A percentile compares a stretch with the other conserved stretches of the same genome.
phyloP scores from a whole-genome alignment of 768 basidiomycete species.

The Pholiota molesta region DNA sequence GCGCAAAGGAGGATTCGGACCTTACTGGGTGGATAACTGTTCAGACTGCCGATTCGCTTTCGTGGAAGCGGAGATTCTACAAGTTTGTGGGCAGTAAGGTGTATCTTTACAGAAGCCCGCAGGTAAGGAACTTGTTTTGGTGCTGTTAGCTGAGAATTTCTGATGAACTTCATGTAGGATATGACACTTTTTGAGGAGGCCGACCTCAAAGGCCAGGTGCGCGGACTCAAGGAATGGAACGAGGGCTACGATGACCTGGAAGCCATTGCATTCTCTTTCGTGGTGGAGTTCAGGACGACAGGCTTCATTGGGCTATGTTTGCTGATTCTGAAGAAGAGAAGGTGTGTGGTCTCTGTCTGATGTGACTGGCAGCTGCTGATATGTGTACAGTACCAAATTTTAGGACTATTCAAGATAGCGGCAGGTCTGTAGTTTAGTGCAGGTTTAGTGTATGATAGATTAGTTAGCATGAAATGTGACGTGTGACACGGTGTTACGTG shows the following conservation, averaged over 20 bases:
- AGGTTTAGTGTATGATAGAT: slow-evolving; percentile 3
- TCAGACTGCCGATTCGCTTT: slow-evolving; percentile 52
- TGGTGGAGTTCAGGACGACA: slow-evolving; percentile 58
- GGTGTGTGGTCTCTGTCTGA: slow-evolving; percentile 30
- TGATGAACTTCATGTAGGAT: slow-evolving; percentile 31
- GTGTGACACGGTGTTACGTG: slow-evolving; percentile 9
- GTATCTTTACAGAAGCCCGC: slow-evolving; percentile 53
- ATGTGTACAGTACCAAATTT: slow-evolving; percentile 41
- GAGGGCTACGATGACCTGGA: slow-evolving; percentile 71
- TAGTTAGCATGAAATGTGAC: not conserved
- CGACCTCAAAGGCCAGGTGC: slow-evolving; percentile 49
- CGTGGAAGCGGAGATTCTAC: slow-evolving; percentile 70
- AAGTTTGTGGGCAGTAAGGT: slow-evolving; percentile 51
- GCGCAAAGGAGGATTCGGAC: slow-evolving; percentile 35
- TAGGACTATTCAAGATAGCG: slow-evolving; percentile 49
- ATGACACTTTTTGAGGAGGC: slow-evolving; percentile 42
- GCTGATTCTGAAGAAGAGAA: slow-evolving; percentile 68
- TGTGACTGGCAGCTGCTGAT: not conserved
- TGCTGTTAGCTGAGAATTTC: not conserved
- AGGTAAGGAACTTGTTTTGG: slow-evolving; percentile 36
- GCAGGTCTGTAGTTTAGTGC: slow-evolving; percentile 38
- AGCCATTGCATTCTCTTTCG: slow-evolving; percentile 69
- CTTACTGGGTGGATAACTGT: slow-evolving; percentile 64
- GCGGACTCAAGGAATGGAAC: slow-evolving; percentile 59
- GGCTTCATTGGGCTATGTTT: slow-evolving; percentile 57